Evolutionary conservation across 768 basidiomycete genomes (phyloP).

Genomic region (Macrolepiota dolichaula): DNA sequence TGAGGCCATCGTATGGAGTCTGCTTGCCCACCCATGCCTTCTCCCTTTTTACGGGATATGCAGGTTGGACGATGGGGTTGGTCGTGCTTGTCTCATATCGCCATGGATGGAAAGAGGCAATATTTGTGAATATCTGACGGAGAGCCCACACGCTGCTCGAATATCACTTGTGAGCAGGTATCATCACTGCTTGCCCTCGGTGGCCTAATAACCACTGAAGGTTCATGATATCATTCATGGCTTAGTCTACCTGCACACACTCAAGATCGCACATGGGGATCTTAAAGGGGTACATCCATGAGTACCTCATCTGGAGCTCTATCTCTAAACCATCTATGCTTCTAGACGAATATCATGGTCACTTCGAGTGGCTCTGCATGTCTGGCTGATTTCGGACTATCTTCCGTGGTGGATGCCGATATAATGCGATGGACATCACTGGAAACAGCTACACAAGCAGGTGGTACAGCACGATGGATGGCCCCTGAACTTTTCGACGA

Average conservation of each 20-base stretch:
- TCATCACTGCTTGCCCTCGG: background rate
- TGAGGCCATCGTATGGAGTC: conserved; percentile 14
- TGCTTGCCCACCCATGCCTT: conserved; percentile 8
- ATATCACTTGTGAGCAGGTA: background rate
- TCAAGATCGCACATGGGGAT: conserved; percentile 17
- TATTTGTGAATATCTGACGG: conserved; percentile 3
- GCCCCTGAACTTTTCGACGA: background rate
- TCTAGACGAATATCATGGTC: background rate
- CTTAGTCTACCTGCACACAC: conserved; percentile 14
- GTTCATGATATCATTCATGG: background rate
- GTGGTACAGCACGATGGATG: background rate
- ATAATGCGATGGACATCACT: background rate
- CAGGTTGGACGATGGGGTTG: background rate
- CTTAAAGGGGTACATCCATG: conserved; percentile 16
- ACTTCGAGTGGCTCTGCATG: background rate
- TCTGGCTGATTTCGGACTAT: background rate
- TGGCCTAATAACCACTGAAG: background rate
- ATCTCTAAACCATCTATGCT: background rate
- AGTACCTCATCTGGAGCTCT: background rate
- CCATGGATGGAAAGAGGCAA: conserved; percentile 15
- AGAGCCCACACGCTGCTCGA: background rate
- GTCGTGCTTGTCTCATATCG: conserved; percentile 7
- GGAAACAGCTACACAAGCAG: background rate
- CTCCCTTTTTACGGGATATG: conserved; percentile 16
- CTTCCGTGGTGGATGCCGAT: background rate